Base-by-base conservation (phyloP, 768 basidiomycete species). In the Pluteus cervinus region DNA sequence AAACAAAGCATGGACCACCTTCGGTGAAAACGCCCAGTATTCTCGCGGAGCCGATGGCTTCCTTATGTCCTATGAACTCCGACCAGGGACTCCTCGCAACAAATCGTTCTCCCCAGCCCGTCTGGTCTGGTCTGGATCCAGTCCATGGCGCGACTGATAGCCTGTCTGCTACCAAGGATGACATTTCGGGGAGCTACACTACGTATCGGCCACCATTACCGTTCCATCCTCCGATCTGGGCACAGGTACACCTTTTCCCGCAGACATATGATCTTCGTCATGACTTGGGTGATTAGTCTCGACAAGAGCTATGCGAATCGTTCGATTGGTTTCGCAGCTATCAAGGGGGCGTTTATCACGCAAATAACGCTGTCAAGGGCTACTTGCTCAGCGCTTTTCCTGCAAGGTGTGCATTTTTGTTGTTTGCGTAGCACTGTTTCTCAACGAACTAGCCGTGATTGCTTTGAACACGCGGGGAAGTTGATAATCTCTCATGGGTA, bases 401-500 rank as follows among this genome's bases (percentile, higher is more conserved):
- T 4, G 69, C 87, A 9, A 69, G 62, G 87, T 86, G 41, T 15
- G 11, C 11, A 23, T 31, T 40, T 7, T 14, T 33, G 21, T 30
- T 23, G 14, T 37, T 21, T 31, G 17, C 2, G 12, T 28, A 22
- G 12, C 14, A 15, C 24, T 39, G n/a, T 36, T 39, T 36, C 31
- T 37, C 26, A 45, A 39, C 37, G 35, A 32, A 29, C 22, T 43
- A 89, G 87, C 32, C 81, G 83, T 7, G 87, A 91, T 48, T 48
- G 65, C 11, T 89, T 83, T 48, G 61, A 69, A 31, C 71, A 79
- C 28, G 65, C 56, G 11, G 87, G 88, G 11, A 75, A 65, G 44
- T 51, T 87, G 4, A 86, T 91, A 29, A 76, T 91, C 34, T 91
- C 87, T 6, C 87, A 91, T 54, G 88, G 86, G 87, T 90, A 44